Conservation (phyloP, 345 rosid species). For the Sisymbrium irio region DNA sequence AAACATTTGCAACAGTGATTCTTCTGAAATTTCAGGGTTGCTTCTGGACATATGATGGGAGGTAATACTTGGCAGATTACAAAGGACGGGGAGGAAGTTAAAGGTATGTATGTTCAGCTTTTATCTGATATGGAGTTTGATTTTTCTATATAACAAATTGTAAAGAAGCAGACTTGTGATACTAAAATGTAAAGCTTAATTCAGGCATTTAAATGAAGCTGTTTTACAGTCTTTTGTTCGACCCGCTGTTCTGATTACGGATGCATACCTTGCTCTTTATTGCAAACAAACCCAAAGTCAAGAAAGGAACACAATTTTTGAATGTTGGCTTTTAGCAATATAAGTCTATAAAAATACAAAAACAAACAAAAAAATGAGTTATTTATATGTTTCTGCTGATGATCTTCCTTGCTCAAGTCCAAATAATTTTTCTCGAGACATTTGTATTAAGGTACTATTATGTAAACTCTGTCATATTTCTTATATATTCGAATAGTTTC, state of each 20-base stretch:
- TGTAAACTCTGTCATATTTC: too few relatives aligned
- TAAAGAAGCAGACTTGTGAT: slow-evolving; percentile 1
- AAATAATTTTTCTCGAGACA: too few relatives aligned
- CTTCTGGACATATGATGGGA: slow-evolving; percentile 96
- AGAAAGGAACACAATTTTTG: slow-evolving; percentile 82
- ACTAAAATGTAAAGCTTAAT: slow-evolving; percentile 24
- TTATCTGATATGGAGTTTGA: slow-evolving; percentile 16
- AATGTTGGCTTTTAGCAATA: slow-evolving; percentile 44
- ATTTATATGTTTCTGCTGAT: too few relatives aligned
- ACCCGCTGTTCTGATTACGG: slow-evolving; percentile 95
- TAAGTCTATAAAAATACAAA: too few relatives aligned
- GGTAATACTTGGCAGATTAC: slow-evolving; percentile 96
- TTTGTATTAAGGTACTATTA: too few relatives aligned
- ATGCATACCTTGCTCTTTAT: slow-evolving; percentile 87
- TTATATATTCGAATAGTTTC: too few relatives aligned
- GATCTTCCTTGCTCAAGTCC: too few relatives aligned
- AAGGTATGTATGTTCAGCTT: slow-evolving; percentile 45
- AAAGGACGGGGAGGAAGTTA: slow-evolving; percentile 96
- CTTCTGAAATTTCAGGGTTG: too few relatives aligned
- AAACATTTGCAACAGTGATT: too few relatives aligned
- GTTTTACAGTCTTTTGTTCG: slow-evolving; percentile 84
- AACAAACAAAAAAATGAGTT: too few relatives aligned
- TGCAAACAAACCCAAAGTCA: slow-evolving; percentile 71
- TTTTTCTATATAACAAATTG: neutral
- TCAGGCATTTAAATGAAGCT: slow-evolving; percentile 98